A percentile compares a stretch with the other conserved stretches of the same genome.
These are phyloP conservation scores for Hymenoscyphus salicellus DNA, from an alignment of 2,329 filamentous ascomycete genomes.

Conservation along the genomic window DNA sequence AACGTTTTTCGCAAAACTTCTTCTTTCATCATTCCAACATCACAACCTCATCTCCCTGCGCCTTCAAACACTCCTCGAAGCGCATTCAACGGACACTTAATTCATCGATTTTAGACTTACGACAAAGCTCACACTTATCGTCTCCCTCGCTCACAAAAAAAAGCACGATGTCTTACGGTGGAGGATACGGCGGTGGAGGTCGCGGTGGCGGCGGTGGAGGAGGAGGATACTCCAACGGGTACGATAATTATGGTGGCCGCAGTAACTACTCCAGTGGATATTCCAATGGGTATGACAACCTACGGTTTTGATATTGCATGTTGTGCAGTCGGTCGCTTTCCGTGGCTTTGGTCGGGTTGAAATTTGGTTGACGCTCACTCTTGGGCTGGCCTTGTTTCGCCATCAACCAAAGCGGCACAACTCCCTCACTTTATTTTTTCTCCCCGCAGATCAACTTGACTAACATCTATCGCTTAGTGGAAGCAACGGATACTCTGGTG, in stretches of 20 bases:
- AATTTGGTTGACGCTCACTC: constrained; percentile 22
- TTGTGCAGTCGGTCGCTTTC: constrained; percentile 34
- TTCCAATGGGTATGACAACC: constrained; percentile 47
- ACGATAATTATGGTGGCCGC: constrained; percentile 48
- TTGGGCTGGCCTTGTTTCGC: constrained; percentile 13
- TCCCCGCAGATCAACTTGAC: constrained; percentile 25
- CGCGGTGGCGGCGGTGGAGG: constrained; percentile 44
- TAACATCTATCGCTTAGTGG: constrained; percentile 45
- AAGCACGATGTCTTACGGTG: constrained; percentile 66
- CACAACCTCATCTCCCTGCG: constrained; percentile 24
- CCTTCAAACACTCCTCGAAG: constrained; percentile 19
- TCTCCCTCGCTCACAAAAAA: constrained; percentile 22
- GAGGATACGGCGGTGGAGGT: constrained; percentile 43
- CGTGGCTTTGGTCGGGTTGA: constrained; percentile 34
- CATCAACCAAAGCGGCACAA: constrained; percentile 25
- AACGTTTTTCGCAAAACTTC: constrained; percentile 22
- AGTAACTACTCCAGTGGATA: constrained; percentile 48
- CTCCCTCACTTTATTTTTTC: constrained; percentile 19
- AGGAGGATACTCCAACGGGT: constrained; percentile 53
- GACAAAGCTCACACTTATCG: constrained; percentile 12
- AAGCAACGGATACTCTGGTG: constrained; percentile 48
- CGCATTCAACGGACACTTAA: constrained; percentile 2
- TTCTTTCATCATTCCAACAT: constrained; percentile 17
- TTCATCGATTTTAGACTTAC: constrained; percentile 14
- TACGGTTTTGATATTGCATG: constrained; percentile 36